Percentiles rank a stretch among this genome's conserved stretches.
These are phyloP conservation scores for Debaryomycetaceae sp. DNA, from an alignment of 1,139 yeast genomes.

Conservation along the genomic window DNA sequence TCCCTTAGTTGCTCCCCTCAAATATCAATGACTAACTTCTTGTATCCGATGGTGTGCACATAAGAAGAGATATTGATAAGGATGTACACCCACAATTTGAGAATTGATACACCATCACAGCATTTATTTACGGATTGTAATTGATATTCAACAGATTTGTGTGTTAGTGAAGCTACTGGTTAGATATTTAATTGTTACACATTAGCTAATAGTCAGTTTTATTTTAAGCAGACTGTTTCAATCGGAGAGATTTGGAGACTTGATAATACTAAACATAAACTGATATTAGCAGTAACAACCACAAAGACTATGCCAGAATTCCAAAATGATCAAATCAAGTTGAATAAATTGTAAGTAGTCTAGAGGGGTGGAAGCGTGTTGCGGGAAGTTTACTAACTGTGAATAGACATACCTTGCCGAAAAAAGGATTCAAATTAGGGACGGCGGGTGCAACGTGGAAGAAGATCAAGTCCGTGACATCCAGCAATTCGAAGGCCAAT, in stretches of 20 bases:
- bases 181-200: not conserved
- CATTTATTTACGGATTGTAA: not conserved
- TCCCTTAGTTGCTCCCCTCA: no score
- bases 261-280: not conserved
- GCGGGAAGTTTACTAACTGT: slow-evolving; percentile 2
- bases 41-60: not conserved
- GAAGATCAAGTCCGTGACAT: slow-evolving; percentile 37
- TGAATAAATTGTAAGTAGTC: slow-evolving; percentile 16
- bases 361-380: no score
- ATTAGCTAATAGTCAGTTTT: not conserved
- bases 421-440: slow-evolving; percentile 38
- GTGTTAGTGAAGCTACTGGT: not conserved
- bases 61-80: not conserved
- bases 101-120: not conserved
- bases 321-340: slow-evolving; percentile 16
- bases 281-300: not conserved
- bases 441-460: slow-evolving; percentile 46
- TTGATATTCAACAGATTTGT: not conserved
- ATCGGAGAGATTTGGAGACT: not conserved
- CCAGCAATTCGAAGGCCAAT: slow-evolving; percentile 4
- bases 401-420: slow-evolving; percentile 17
- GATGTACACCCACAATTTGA: not conserved
- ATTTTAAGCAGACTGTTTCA: not conserved
- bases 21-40: no score
- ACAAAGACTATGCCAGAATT: slow-evolving; percentile 9